Percentiles rank a stretch among this genome's conserved stretches.
phyloP scores from a whole-genome alignment of 805 yeast genomes.

The Kodamaea sagamina region DNA sequence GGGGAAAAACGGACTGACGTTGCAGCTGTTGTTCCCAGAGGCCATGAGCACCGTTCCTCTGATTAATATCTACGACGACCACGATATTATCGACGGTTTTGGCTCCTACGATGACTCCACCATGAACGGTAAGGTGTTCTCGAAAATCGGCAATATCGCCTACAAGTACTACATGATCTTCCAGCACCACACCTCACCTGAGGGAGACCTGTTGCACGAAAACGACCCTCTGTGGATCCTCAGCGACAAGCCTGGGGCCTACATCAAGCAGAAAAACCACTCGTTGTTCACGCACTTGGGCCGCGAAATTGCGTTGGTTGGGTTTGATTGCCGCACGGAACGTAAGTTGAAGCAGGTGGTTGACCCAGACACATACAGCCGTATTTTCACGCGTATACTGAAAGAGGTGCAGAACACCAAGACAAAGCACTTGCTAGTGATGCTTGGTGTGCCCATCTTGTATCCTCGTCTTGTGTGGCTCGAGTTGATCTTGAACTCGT shows the following conservation, averaged over 20 bases:
- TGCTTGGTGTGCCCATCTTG: constrained; percentile 93
- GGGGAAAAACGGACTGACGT: constrained; percentile 65
- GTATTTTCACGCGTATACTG: constrained; percentile 59
- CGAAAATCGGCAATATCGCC: constrained; percentile 74
- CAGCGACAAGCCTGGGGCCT: constrained; percentile 63
- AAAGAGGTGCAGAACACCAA: constrained; percentile 57
- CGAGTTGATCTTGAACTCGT: constrained; percentile 69
- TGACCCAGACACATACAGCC: constrained; percentile 54
- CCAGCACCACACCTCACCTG: constrained; percentile 75
- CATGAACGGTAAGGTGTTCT: constrained; percentile 69
- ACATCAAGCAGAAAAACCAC: constrained; percentile 63
- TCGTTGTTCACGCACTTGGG: constrained; percentile 78
- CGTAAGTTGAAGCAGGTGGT: constrained; percentile 65
- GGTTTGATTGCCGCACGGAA: constrained; percentile 93
- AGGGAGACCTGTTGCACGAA: constrained; percentile 27
- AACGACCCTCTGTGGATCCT: constrained; percentile 61
- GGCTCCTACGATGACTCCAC: constrained; percentile 83
- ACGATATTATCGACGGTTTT: constrained; percentile 94
- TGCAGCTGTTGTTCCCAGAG: constrained; percentile 67
- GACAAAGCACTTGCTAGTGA: constrained; percentile 72
- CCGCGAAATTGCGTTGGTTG: constrained; percentile 65
- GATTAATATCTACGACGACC: constrained; percentile 88
- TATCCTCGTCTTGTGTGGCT: constrained; percentile 94
- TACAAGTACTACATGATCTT: constrained; percentile 86
- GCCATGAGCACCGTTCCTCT: constrained; percentile 85